A percentile compares a stretch with the other conserved stretches of the same genome.
Evolutionary conservation across 2,329 filamentous ascomycete species (phyloP).

Genomic region (Dichotomopilus funicola): DNA sequence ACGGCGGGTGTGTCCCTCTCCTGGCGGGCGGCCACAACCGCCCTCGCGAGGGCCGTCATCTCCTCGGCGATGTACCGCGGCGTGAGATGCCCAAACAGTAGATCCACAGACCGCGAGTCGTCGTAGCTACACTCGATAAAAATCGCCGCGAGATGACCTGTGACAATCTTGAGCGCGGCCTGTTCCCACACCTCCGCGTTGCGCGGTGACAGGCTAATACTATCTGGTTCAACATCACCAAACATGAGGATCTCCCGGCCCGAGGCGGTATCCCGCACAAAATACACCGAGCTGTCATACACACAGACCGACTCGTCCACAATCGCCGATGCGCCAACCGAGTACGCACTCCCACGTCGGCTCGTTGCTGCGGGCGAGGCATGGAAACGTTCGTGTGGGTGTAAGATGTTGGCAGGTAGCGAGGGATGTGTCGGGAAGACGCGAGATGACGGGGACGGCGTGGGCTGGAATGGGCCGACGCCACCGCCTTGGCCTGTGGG

Average conservation of each 20-base stretch:
- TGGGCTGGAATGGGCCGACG: conserved; percentile 1
- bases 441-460: conserved; percentile 23
- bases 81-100: conserved; percentile 82
- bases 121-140: conserved; percentile 97
- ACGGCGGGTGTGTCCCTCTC: conserved; percentile 6
- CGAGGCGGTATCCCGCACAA: conserved; percentile 69
- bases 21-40: conserved; percentile 53
- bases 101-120: conserved; percentile 67
- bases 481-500: conserved; percentile 14
- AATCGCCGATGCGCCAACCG: neutral
- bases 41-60: conserved; percentile 61
- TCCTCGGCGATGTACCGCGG: conserved; percentile 78
- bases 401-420: conserved; percentile 19
- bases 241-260: conserved; percentile 82
- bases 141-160: conserved; percentile 67
- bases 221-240: conserved; percentile 91
- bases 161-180: conserved; percentile 75
- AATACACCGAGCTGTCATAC: conserved; percentile 87
- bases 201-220: conserved; percentile 70
- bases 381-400: conserved; percentile 22
- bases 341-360: conserved; percentile 15
- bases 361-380: neutral
- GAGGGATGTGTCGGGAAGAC: conserved; percentile 24
- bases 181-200: conserved; percentile 82
- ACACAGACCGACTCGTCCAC: conserved; percentile 53